phyloP scores from a whole-genome alignment of 2,329 filamentous ascomycete genomes.

The Alternaria dauci region DNA sequence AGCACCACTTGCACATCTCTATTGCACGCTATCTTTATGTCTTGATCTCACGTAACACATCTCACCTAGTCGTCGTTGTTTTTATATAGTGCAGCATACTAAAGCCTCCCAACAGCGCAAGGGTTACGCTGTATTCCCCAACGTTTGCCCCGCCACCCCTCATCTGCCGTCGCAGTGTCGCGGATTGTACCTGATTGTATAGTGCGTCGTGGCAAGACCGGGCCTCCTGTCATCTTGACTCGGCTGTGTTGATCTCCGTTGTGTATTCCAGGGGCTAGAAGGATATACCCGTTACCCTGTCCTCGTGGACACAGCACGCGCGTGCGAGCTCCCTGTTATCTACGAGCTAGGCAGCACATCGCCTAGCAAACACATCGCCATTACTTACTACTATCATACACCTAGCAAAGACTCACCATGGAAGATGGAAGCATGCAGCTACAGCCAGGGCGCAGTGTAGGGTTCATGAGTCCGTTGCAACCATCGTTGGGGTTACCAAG shows the following conservation, averaged over 20 bases:
- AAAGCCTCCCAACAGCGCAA: neutral
- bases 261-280: neutral
- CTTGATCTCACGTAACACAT: neutral
- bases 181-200: neutral
- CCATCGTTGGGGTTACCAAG: neutral
- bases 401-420: constrained; percentile 28
- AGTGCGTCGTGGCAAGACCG: neutral
- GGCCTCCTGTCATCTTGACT: neutral
- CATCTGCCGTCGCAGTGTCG: constrained; percentile 9
- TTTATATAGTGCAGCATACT: neutral
- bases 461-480: constrained; percentile 50
- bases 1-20: constrained; percentile 9
- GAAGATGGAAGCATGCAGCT: constrained; percentile 45
- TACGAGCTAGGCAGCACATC: constrained; percentile 19
- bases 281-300: constrained; percentile 12
- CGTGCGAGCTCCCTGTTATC: constrained; percentile 18
- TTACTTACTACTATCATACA: neutral
- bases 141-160: constrained; percentile 26
- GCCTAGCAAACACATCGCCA: constrained; percentile 10
- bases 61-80: neutral
- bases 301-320: constrained; percentile 40
- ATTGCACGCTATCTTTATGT: neutral
- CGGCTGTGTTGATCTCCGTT: neutral
- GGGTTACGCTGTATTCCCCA: constrained; percentile 2
- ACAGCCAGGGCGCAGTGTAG: constrained; percentile 43